Percentiles rank a stretch among this genome's conserved stretches.
These are phyloP conservation scores for Emericellopsis atlantica DNA, from an alignment of 2,329 filamentous ascomycete genomes.

Conservation along the genomic window DNA sequence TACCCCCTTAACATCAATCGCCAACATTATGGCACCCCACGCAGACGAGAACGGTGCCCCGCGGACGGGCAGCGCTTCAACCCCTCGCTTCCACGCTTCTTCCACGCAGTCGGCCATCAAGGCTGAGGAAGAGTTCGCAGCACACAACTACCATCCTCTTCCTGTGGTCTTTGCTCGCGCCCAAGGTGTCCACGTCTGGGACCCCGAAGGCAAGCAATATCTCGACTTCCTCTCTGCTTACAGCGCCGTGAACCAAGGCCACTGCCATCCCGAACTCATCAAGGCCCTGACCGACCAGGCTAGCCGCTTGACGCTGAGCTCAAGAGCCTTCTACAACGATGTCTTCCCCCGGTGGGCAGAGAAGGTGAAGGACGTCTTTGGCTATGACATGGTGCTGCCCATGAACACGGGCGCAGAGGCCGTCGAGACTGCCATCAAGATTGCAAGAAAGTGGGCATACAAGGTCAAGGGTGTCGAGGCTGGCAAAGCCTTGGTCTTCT, in stretches of 20 bases:
- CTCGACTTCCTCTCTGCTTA: constrained; percentile 97
- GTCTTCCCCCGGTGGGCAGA: constrained; percentile 94
- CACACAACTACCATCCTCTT: constrained; percentile 97
- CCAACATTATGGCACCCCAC: constrained; percentile 43
- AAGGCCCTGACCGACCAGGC: constrained; percentile 86
- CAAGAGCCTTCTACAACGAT: constrained; percentile 94
- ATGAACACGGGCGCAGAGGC: constrained; percentile 98
- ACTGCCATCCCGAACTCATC: constrained; percentile 93
- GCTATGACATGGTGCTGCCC: constrained; percentile 94
- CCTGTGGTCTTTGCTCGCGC: constrained; percentile 87
- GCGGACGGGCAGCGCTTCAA: constrained; percentile 14
- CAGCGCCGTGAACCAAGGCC: constrained; percentile 94
- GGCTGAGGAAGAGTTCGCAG: constrained; percentile 72
- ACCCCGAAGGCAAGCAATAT: constrained; percentile 90
- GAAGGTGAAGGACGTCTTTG: constrained; percentile 79
- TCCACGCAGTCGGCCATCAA: constrained; percentile 72
- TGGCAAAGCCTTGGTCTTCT: constrained; percentile 74
- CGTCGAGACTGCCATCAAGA: constrained; percentile 90
- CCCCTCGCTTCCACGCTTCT: constrained; percentile 53
- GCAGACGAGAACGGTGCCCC: constrained; percentile 27
- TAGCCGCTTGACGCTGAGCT: constrained; percentile 78
- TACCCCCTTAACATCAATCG: not conserved
- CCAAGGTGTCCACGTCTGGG: constrained; percentile 83
- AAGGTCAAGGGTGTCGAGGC: constrained; percentile 85
- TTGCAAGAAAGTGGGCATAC: constrained; percentile 96